phyloP scores from a whole-genome alignment of 1,284 basidiomycete species.

The Earliella scabrosa region DNA sequence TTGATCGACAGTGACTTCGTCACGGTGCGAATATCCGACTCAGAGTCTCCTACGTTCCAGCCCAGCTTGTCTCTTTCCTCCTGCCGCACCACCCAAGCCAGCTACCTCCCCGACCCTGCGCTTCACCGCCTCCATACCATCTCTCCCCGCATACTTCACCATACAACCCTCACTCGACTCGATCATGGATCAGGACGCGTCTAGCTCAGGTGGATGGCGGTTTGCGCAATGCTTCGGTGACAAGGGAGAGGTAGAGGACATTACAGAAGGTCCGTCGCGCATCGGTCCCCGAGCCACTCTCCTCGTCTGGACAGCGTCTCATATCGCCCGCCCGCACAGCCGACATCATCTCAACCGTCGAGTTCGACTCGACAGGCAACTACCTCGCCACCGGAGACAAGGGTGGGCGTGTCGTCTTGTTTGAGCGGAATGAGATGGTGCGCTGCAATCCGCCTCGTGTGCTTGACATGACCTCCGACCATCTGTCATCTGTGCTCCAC shows the following conservation, averaged over 20 bases:
- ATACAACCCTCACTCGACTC: constrained; percentile 33
- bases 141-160: constrained; percentile 20
- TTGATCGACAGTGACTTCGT: constrained; percentile 14
- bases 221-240: constrained; percentile 99
- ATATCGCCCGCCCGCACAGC: constrained; percentile 54
- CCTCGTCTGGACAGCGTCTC: constrained; percentile 27
- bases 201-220: constrained; percentile 90
- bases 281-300: constrained; percentile 26
- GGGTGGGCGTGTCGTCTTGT: constrained; percentile 97
- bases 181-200: constrained; percentile 81
- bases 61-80: neutral
- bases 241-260: constrained; percentile 99
- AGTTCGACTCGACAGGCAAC: constrained; percentile 99
- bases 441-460: constrained; percentile 40
- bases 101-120: neutral
- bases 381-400: constrained; percentile 99
- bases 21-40: constrained; percentile 18
- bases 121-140: neutral
- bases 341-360: constrained; percentile 99
- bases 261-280: constrained; percentile 86
- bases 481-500: constrained; percentile 15
- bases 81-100: neutral
- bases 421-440: constrained; percentile 97
- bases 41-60: neutral
- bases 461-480: constrained; percentile 7